phyloP scores from a whole-genome alignment of 768 basidiomycete genomes.

The Plicaturopsis crispa region DNA sequence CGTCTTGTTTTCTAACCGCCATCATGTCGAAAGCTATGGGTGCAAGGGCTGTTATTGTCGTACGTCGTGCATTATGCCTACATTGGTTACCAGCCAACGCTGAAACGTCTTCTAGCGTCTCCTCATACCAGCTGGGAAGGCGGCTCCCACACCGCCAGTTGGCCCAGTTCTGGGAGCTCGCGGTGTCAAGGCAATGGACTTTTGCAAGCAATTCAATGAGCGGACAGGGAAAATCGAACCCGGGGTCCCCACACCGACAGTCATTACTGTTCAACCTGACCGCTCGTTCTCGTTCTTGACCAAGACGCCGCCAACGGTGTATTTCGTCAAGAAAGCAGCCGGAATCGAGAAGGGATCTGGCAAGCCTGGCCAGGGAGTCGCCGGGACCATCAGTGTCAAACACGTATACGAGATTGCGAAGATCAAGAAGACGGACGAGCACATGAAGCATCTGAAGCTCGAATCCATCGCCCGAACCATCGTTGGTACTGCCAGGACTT shows the following conservation, averaged over 20 bases:
- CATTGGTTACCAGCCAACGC: conserved; percentile 8
- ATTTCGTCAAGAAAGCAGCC: conserved; percentile 87
- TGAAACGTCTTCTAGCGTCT: conserved; percentile 73
- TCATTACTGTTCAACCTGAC: conserved; percentile 91
- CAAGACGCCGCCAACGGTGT: conserved; percentile 85
- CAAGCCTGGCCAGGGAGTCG: conserved; percentile 68
- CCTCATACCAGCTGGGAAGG: conserved; percentile 88
- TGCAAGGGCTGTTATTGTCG: conserved; percentile 69
- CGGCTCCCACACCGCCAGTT: conserved; percentile 91
- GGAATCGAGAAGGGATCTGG: conserved; percentile 88
- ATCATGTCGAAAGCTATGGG: conserved; percentile 62
- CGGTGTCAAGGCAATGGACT: conserved; percentile 99
- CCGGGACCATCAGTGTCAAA: conserved; percentile 86
- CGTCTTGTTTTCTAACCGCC: conserved; percentile 3
- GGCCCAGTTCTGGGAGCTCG: conserved; percentile 96
- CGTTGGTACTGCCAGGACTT: conserved; percentile 79
- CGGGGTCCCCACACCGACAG: conserved; percentile 84
- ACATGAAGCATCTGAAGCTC: conserved; percentile 78
- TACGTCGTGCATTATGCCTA: conserved; percentile 28
- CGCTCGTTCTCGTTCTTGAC: conserved; percentile 90
- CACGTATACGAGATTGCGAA: conserved; percentile 98
- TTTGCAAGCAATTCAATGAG: conserved; percentile 99
- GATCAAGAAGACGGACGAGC: conserved; percentile 88
- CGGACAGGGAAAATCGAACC: conserved; percentile 82
- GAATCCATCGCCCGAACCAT: conserved; percentile 87